Percentiles rank a stretch among this genome's conserved stretches.
phyloP scores from a whole-genome alignment of 2,329 filamentous ascomycete genomes.

The Fusarium pseudoanthophilum region DNA sequence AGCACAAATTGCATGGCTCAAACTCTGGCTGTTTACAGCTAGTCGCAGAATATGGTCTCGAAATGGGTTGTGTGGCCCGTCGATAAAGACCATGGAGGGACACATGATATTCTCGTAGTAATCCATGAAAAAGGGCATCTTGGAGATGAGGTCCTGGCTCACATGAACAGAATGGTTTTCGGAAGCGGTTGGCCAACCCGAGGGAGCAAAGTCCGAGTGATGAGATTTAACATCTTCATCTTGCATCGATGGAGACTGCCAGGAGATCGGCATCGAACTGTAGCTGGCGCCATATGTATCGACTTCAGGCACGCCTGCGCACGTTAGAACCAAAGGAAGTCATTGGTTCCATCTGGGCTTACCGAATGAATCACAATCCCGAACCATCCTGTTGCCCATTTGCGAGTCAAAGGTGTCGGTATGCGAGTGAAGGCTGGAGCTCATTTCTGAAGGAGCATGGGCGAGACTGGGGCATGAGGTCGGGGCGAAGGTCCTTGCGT shows the following conservation, averaged over 20 bases:
- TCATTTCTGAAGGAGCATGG: conserved; percentile 69
- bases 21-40: conserved; percentile 78
- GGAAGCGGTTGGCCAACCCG: conserved; percentile 60
- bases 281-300: conserved; percentile 63
- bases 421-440: conserved; percentile 70
- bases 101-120: conserved; percentile 95
- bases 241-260: conserved; percentile 55
- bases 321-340: conserved; percentile 52
- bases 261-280: conserved; percentile 60
- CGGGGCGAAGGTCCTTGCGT: conserved; percentile 58
- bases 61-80: conserved; percentile 87
- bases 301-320: conserved; percentile 63
- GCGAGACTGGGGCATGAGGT: conserved; percentile 70
- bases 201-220: conserved; percentile 57
- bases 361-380: conserved; percentile 68
- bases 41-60: conserved; percentile 83
- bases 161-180: conserved; percentile 61
- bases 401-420: conserved; percentile 68
- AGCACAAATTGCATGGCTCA: conserved; percentile 94
- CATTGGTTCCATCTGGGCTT: conserved; percentile 52
- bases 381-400: conserved; percentile 63
- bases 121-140: conserved; percentile 89
- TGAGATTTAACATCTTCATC: conserved; percentile 59
- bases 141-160: conserved; percentile 74
- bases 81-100: conserved; percentile 90